Evolutionary conservation across 352 stramenopile species (phyloP).

Genomic region (Phytopythium boreale): DNA sequence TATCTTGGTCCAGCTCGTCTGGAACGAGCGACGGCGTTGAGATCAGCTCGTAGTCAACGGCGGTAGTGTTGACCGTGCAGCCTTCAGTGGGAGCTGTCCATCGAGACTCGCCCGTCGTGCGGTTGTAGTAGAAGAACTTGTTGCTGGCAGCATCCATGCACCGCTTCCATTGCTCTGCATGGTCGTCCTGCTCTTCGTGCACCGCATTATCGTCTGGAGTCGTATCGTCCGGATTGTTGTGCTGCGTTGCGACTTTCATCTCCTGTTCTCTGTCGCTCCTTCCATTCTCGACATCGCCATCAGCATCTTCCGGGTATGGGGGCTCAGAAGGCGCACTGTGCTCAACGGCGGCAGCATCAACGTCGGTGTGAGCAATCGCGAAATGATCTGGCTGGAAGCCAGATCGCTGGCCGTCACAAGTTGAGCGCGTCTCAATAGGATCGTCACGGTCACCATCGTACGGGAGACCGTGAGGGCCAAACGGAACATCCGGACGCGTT

Average conservation of each 20-base stretch:
- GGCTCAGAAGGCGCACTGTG: neutral
- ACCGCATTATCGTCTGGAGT: neutral
- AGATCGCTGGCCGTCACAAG: neutral
- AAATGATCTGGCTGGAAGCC: neutral
- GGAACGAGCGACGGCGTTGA: neutral
- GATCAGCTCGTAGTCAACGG: neutral
- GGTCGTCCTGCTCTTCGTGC: neutral
- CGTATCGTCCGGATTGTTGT: neutral
- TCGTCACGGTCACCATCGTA: neutral
- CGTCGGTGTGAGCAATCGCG: neutral
- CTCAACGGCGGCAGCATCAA: neutral
- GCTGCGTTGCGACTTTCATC: neutral
- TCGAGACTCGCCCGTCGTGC: conserved; percentile 27
- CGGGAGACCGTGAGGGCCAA: neutral
- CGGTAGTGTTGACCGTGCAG: neutral
- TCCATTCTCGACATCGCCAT: neutral
- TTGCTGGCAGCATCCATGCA: conserved; percentile 43
- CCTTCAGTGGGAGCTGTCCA: conserved; percentile 29
- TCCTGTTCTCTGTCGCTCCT: neutral
- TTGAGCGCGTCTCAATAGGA: neutral
- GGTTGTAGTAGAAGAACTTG: conserved; percentile 63
- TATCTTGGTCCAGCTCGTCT: conserved; percentile 14
- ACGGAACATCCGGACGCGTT: neutral
- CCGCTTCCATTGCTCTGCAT: conserved; percentile 35
- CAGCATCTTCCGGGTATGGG: neutral